Evolutionary conservation across 148 eudicot genomes (phyloP).

Genomic region (Chenopodium quinoa): DNA sequence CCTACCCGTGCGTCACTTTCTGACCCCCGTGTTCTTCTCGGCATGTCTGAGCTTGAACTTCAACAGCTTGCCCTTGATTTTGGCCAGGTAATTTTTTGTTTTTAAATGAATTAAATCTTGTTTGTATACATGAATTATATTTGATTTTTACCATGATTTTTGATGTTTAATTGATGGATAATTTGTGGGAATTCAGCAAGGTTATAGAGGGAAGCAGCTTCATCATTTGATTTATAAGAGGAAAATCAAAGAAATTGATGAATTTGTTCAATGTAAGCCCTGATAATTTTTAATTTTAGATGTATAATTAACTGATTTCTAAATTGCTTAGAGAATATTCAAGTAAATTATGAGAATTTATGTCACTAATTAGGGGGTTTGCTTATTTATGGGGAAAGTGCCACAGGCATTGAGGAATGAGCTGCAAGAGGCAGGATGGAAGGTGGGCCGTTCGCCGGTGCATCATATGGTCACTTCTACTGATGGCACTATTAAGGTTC

Average conservation of each 20-base stretch:
- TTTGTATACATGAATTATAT: background rate
- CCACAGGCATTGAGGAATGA: slow-evolving; percentile 76
- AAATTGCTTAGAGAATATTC: background rate
- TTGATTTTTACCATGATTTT: background rate
- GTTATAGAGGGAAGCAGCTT: slow-evolving; percentile 89
- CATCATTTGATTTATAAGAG: slow-evolving; percentile 87
- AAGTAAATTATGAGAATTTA: too few relatives aligned
- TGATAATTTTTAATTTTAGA: background rate
- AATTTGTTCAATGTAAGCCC: slow-evolving; percentile 65
- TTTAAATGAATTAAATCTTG: background rate
- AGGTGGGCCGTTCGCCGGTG: slow-evolving; percentile 75
- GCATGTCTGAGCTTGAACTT: slow-evolving; percentile 85
- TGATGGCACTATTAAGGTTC: slow-evolving; percentile 95
- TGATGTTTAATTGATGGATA: background rate
- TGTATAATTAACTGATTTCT: background rate
- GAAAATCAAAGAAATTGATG: slow-evolving; percentile 73
- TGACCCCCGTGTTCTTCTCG: slow-evolving; percentile 68
- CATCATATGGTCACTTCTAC: slow-evolving; percentile 65
- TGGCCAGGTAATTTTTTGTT: slow-evolving; percentile 53
- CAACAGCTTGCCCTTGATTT: slow-evolving; percentile 79
- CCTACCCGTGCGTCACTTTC: slow-evolving; percentile 21
- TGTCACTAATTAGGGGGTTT: slow-evolving; percentile 16
- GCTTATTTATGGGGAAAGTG: slow-evolving; percentile 44
- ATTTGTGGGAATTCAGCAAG: slow-evolving; percentile 42
- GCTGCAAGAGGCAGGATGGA: slow-evolving; percentile 87